These are phyloP conservation scores for Hypholoma sublateritium DNA, from an alignment of 768 basidiomycete genomes.

Conservation along the genomic window DNA sequence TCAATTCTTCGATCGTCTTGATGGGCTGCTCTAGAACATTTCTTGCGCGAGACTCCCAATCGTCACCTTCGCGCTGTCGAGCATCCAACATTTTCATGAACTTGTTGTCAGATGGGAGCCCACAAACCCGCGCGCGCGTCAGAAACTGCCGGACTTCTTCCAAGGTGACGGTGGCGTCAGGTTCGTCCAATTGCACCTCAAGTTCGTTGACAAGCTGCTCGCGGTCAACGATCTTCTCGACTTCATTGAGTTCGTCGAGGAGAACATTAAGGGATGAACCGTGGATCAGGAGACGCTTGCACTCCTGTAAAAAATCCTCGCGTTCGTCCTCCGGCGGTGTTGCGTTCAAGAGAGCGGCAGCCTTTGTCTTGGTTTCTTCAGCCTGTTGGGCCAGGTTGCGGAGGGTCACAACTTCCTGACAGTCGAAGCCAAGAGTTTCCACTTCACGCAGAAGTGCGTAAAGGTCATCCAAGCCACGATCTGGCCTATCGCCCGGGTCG, in stretches of 20 bases:
- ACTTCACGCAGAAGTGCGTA: constrained; percentile 70
- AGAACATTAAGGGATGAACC: constrained; percentile 81
- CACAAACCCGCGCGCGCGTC: constrained; percentile 67
- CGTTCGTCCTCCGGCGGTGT: constrained; percentile 46
- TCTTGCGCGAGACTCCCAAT: constrained; percentile 77
- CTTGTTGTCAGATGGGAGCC: constrained; percentile 62
- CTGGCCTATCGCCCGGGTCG: constrained; percentile 68
- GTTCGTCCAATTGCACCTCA: constrained; percentile 70
- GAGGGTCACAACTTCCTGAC: constrained; percentile 66
- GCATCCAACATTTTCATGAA: constrained; percentile 63
- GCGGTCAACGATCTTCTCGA: constrained; percentile 80
- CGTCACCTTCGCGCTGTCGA: constrained; percentile 65
- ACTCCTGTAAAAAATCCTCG: constrained; percentile 60
- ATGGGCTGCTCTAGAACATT: constrained; percentile 63
- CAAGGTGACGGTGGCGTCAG: constrained; percentile 53
- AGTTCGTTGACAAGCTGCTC: constrained; percentile 77
- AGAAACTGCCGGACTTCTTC: constrained; percentile 78
- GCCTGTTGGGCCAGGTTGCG: constrained; percentile 57
- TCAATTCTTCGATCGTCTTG: constrained; percentile 77
- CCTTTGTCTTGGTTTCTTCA: constrained; percentile 61
- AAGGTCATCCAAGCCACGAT: constrained; percentile 70
- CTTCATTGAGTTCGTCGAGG: constrained; percentile 72
- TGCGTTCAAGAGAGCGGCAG: constrained; percentile 46
- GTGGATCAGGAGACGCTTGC: constrained; percentile 67
- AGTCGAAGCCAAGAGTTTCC: constrained; percentile 80